A percentile compares a stretch with the other conserved stretches of the same genome.
phyloP scores from a whole-genome alignment of 2,329 filamentous ascomycete species.

The Aspergillus sp. region DNA sequence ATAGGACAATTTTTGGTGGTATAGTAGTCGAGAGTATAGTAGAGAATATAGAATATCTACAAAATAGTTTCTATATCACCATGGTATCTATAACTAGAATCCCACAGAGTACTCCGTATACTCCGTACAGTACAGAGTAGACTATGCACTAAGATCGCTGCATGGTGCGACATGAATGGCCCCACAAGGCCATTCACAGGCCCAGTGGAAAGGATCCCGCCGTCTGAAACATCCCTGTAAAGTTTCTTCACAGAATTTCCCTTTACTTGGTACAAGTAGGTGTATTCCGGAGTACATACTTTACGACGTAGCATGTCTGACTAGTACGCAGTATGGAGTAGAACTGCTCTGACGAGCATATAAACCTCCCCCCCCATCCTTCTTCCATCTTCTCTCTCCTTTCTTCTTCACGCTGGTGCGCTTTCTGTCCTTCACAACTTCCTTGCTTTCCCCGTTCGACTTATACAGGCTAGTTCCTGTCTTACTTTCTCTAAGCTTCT shows the following conservation, averaged over 20 bases:
- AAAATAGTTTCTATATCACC: too few species aligned
- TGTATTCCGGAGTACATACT: too few species aligned
- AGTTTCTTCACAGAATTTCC: not conserved
- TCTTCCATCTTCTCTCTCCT: slow-evolving; percentile 8
- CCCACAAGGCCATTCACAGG: not conserved
- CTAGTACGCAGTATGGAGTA: too few species aligned
- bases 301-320: too few species aligned
- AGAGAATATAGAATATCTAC: too few species aligned
- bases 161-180: not conserved
- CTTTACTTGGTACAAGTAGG: too few species aligned
- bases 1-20: too few species aligned
- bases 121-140: too few species aligned
- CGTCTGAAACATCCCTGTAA: slow-evolving; percentile 3
- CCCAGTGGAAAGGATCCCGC: not conserved
- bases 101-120: not conserved
- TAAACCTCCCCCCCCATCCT: slow-evolving; percentile 9
- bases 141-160: too few species aligned
- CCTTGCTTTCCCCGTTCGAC: slow-evolving; percentile 18
- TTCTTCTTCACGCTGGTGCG: slow-evolving; percentile 15
- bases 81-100: too few species aligned
- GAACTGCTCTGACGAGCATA: slow-evolving; percentile 7
- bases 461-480: slow-evolving; percentile 30
- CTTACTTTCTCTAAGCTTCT: slow-evolving; percentile 20
- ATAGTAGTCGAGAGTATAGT: too few species aligned
- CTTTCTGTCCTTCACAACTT: slow-evolving; percentile 11